Evolutionary conservation across 805 yeast genomes (phyloP).

Genomic region (Blastobotrys parvus): DNA sequence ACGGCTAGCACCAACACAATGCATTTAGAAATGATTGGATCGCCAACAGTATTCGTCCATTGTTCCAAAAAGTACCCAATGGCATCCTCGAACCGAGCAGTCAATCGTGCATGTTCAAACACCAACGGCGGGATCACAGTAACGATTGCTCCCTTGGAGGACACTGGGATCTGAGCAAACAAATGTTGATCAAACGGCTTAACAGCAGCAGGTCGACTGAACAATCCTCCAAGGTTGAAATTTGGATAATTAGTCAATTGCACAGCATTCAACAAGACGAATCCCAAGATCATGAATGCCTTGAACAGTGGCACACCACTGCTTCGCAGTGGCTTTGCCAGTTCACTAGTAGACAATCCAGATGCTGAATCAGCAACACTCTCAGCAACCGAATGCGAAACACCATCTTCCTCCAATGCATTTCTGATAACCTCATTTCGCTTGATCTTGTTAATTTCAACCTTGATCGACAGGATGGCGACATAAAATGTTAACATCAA

Average conservation of each 20-base stretch:
- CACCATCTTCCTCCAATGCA: conserved; percentile 89
- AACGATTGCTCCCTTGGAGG: conserved; percentile 21
- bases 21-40: conserved; percentile 70
- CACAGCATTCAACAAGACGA: conserved; percentile 29
- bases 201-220: conserved; percentile 1
- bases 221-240: background rate
- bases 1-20: conserved; percentile 63
- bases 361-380: conserved; percentile 42
- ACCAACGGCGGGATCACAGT: conserved; percentile 33
- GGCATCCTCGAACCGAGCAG: conserved; percentile 56
- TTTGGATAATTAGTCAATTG: conserved; percentile 25
- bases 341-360: conserved; percentile 11
- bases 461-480: conserved; percentile 76
- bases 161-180: conserved; percentile 8
- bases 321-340: conserved; percentile 6
- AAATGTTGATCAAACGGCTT: conserved; percentile 1
- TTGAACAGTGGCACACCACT: conserved; percentile 20
- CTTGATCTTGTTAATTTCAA: conserved; percentile 81
- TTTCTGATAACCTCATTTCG: conserved; percentile 68
- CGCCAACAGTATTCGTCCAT: conserved; percentile 64
- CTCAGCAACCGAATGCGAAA: conserved; percentile 64
- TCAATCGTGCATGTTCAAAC: conserved; percentile 24
- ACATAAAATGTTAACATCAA: conserved; percentile 74
- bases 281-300: conserved; percentile 24
- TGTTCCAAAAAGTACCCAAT: conserved; percentile 43